These are phyloP conservation scores for Talaromyces verruculosus DNA, from an alignment of 2,329 filamentous ascomycete species.

Conservation along the genomic window DNA sequence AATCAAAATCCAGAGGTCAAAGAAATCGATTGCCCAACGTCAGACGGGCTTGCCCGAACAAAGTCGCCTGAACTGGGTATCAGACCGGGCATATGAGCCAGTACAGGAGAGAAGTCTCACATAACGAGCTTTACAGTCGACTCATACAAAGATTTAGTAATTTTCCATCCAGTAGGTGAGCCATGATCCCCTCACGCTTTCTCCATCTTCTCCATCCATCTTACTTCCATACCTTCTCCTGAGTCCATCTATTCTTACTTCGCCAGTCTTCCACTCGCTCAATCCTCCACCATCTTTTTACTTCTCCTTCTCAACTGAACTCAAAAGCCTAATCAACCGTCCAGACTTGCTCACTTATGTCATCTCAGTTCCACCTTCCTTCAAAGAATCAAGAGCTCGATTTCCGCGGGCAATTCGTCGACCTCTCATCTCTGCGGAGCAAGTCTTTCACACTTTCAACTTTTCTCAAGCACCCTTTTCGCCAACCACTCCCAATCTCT, in stretches of 20 bases:
- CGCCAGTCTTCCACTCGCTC: neutral
- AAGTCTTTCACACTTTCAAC: conserved; percentile 4
- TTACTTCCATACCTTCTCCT: neutral
- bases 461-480: neutral
- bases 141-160: too few relatives aligned
- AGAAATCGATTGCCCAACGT: neutral
- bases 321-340: neutral
- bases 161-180: neutral
- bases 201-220: neutral
- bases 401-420: neutral
- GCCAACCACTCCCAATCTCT: neutral
- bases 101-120: neutral
- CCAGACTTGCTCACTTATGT: neutral
- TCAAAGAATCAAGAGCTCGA: neutral
- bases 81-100: neutral
- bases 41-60: neutral
- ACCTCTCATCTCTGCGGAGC: neutral
- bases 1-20: neutral
- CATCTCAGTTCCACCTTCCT: neutral
- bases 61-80: neutral
- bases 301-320: neutral
- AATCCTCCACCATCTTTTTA: neutral
- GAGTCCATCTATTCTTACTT: neutral
- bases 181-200: neutral
- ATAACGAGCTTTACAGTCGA: neutral